Percentiles rank a stretch among this genome's conserved stretches.
These are phyloP conservation scores for Amanita fuliginea DNA, from an alignment of 768 basidiomycete genomes.

Conservation along the genomic window DNA sequence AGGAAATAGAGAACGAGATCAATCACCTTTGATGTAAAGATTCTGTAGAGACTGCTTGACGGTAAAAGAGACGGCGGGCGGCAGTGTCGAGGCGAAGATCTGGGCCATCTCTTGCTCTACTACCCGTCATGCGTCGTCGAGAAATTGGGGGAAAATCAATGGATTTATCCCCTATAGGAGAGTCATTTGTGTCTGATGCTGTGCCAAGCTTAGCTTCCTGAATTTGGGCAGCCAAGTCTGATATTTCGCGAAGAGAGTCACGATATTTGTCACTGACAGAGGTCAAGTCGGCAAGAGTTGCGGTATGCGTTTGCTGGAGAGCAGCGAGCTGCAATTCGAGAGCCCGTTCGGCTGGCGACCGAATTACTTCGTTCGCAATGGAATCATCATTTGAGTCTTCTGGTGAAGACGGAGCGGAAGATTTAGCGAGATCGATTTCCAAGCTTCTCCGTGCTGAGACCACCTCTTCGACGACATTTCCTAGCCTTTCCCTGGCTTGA, in stretches of 20 bases:
- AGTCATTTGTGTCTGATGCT: constrained; percentile 24
- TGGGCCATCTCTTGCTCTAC: constrained; percentile 36
- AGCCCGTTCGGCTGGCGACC: constrained; percentile 23
- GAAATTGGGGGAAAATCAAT: constrained; percentile 24
- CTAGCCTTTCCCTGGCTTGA: constrained; percentile 56
- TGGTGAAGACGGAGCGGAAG: constrained; percentile 14
- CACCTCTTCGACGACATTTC: constrained; percentile 58
- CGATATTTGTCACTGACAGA: constrained; percentile 74
- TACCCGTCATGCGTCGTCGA: constrained; percentile 42
- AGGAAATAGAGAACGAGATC: constrained; percentile 2
- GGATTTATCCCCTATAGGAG: constrained; percentile 31
- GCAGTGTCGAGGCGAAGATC: constrained; percentile 38
- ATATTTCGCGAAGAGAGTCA: constrained; percentile 84
- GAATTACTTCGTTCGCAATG: constrained; percentile 15
- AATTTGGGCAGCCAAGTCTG: constrained; percentile 86
- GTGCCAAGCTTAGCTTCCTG: constrained; percentile 68
- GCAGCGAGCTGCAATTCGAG: constrained; percentile 54
- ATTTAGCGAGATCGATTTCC: constrained; percentile 33
- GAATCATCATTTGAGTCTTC: constrained; percentile 9
- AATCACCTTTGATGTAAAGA: constrained; percentile 78
- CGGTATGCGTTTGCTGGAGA: constrained; percentile 75
- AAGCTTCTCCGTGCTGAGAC: constrained; percentile 59
- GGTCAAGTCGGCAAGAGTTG: constrained; percentile 71
- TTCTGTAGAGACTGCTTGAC: constrained; percentile 78
- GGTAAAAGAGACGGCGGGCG: constrained; percentile 72